These are phyloP conservation scores for Moniliophthora roreri DNA, from an alignment of 1,284 basidiomycete genomes.

Conservation along the genomic window DNA sequence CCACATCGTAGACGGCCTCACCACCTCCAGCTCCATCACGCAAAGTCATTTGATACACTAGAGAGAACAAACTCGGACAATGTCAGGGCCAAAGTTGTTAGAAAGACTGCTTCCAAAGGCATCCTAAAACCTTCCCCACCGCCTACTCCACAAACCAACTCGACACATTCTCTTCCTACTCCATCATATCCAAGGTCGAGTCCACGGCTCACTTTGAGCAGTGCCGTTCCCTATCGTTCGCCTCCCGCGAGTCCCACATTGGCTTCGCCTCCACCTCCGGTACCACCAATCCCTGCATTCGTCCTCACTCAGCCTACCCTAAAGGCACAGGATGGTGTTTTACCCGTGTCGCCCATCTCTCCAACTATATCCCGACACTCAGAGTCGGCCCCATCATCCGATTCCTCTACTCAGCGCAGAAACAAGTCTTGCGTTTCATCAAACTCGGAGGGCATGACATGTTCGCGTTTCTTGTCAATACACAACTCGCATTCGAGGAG, in stretches of 20 bases:
- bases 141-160: neutral
- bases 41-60: neutral
- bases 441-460: too few species aligned
- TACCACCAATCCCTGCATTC: conserved; percentile 10
- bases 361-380: too few species aligned
- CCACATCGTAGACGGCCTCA: neutral
- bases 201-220: neutral
- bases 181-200: neutral
- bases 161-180: neutral
- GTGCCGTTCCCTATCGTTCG: conserved; percentile 9
- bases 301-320: neutral
- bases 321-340: neutral
- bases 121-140: conserved; percentile 7
- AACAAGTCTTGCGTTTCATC: too few species aligned
- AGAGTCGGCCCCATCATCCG: too few species aligned
- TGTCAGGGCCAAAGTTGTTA: neutral
- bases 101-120: neutral
- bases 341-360: neutral
- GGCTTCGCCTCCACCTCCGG: conserved; percentile 9
- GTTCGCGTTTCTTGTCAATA: too few species aligned
- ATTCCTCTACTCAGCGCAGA: too few species aligned
- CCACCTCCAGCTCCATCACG: neutral
- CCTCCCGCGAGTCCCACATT: conserved; percentile 11
- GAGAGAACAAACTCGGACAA: too few species aligned
- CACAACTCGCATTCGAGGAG: too few species aligned